These are phyloP conservation scores for Serendipita sp. DNA, from an alignment of 768 basidiomycete species.

Conservation along the genomic window DNA sequence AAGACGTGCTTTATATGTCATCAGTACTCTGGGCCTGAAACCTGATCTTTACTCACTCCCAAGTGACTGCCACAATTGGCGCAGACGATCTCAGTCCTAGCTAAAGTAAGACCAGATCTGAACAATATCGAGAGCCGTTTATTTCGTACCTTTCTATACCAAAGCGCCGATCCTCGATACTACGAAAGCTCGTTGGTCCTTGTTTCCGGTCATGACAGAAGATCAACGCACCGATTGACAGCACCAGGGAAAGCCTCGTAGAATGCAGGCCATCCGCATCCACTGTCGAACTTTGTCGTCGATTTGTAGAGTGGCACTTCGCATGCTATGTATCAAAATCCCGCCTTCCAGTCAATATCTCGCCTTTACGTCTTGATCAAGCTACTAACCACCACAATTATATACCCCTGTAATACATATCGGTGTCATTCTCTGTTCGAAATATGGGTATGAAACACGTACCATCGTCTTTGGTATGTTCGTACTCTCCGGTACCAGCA, in stretches of 20 bases:
- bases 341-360: background rate
- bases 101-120: no score
- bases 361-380: background rate
- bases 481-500: conserved; percentile 63
- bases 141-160: conserved; percentile 29
- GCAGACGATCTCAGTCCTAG: conserved; percentile 45
- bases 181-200: background rate
- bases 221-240: conserved; percentile 29
- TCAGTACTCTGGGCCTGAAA: background rate
- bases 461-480: conserved; percentile 48
- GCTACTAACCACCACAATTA: background rate
- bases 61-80: conserved; percentile 85
- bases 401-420: background rate
- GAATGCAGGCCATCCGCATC: conserved; percentile 97
- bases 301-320: conserved; percentile 74
- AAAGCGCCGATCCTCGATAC: conserved; percentile 49
- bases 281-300: conserved; percentile 78
- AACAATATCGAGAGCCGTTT: background rate
- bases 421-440: no score
- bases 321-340: conserved; percentile 34
- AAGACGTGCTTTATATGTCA: conserved; percentile 1
- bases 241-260: conserved; percentile 89
- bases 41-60: conserved; percentile 23
- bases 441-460: conserved; percentile 29
- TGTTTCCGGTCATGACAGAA: background rate